Percentiles rank a stretch among this genome's conserved stretches.
Conservation (phyloP, 106 monocot genomes). For the Acanthochlamys bracteata region DNA sequence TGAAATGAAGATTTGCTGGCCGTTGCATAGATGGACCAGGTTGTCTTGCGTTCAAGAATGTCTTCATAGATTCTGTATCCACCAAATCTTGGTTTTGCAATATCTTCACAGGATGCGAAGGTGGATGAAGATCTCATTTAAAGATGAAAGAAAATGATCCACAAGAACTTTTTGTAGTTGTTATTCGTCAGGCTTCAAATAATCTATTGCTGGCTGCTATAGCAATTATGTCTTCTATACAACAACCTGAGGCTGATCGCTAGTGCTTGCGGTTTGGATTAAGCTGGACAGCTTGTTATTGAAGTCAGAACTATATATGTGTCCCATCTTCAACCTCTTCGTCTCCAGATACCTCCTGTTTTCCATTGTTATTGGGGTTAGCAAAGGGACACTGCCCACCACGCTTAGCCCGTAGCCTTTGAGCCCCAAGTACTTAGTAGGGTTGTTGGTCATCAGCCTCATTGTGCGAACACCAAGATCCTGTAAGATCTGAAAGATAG, state of each 20-base stretch:
- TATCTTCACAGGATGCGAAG: too few species aligned
- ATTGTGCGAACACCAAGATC: slow-evolving; percentile 51
- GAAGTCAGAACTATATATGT: slow-evolving; percentile 35
- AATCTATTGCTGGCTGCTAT: neutral
- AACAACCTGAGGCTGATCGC: neutral
- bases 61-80: too few species aligned
- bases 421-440: slow-evolving; percentile 43
- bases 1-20: too few species aligned
- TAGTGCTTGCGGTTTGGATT: neutral
- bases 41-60: too few species aligned
- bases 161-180: too few species aligned
- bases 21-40: too few species aligned
- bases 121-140: too few species aligned
- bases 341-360: slow-evolving; percentile 57
- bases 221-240: neutral
- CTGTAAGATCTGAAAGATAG: slow-evolving; percentile 33
- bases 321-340: slow-evolving; percentile 55
- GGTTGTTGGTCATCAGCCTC: slow-evolving; percentile 59
- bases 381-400: slow-evolving; percentile 24
- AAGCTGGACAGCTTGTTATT: slow-evolving; percentile 7
- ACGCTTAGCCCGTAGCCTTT: slow-evolving; percentile 52
- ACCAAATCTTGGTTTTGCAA: too few species aligned
- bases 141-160: too few species aligned
- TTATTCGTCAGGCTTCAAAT: neutral
- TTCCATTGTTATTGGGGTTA: slow-evolving; percentile 52